Evolutionary conservation across 352 stramenopile genomes (phyloP).

Genomic region (Pseudoperonospora humuli): DNA sequence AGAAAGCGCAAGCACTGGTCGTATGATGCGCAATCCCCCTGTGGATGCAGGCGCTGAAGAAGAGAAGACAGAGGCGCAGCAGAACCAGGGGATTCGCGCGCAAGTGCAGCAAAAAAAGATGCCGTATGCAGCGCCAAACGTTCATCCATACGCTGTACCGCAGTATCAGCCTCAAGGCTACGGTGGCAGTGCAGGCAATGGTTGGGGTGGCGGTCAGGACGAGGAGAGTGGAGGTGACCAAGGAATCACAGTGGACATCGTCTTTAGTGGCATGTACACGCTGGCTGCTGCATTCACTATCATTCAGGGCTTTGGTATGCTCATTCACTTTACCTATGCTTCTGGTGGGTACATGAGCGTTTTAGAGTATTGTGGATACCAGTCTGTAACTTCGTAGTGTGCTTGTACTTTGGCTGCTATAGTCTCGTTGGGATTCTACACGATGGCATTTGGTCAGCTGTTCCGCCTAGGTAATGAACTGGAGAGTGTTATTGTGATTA

Average conservation of each 20-base stretch:
- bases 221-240: conserved; percentile 35
- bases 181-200: conserved; percentile 22
- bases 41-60: conserved; percentile 38
- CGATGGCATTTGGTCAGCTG: conserved; percentile 71
- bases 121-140: conserved; percentile 61
- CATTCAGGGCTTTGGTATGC: conserved; percentile 81
- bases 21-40: conserved; percentile 13
- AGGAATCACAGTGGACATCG: conserved; percentile 61
- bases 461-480: neutral
- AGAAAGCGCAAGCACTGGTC: conserved; percentile 7
- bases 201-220: conserved; percentile 36
- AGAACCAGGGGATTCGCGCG: conserved; percentile 2
- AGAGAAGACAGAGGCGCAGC: conserved; percentile 41
- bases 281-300: conserved; percentile 71
- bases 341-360: conserved; percentile 28
- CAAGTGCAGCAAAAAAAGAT: conserved; percentile 26
- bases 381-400: neutral
- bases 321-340: conserved; percentile 58
- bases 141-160: conserved; percentile 74
- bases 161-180: conserved; percentile 68
- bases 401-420: conserved; percentile 1
- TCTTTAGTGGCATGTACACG: conserved; percentile 84
- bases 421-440: conserved; percentile 76
- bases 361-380: neutral
- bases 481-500: neutral